Evolutionary conservation across 371 early-diverging fungal species (phyloP).

Genomic region (Mortierella sp.): DNA sequence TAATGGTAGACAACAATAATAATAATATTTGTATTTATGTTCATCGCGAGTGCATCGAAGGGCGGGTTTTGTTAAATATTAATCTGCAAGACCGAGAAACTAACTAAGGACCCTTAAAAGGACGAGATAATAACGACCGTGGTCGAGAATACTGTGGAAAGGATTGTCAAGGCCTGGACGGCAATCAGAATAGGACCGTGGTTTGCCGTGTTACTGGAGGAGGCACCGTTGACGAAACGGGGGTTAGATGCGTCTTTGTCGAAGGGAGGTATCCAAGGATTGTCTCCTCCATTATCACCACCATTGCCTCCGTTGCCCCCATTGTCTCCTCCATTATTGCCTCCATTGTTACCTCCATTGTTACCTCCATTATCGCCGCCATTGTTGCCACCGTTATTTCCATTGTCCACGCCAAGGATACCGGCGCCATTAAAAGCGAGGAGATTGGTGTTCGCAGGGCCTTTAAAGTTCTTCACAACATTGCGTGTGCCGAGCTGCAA

Average conservation of each 20-base stretch:
- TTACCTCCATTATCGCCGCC: neutral
- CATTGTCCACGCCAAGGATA: slow-evolving; percentile 19
- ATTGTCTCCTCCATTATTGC: neutral
- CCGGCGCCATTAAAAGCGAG: slow-evolving; percentile 52
- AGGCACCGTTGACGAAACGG: slow-evolving; percentile 24
- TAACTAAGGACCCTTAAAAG: slow-evolving; percentile 22
- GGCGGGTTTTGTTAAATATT: too few species aligned
- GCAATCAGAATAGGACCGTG: slow-evolving; percentile 29
- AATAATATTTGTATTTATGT: neutral
- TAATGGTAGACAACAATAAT: too few species aligned
- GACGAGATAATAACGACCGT: slow-evolving; percentile 10
- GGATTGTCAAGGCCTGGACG: slow-evolving; percentile 34
- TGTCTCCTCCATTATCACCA: slow-evolving; percentile 4
- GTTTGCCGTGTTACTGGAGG: slow-evolving; percentile 32
- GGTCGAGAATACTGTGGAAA: slow-evolving; percentile 25
- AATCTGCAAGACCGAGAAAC: too few species aligned
- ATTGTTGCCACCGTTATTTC: slow-evolving; percentile 1
- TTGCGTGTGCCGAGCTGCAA: slow-evolving; percentile 47
- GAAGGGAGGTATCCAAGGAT: slow-evolving; percentile 7
- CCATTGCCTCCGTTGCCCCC: slow-evolving; percentile 9
- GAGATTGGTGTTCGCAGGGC: slow-evolving; percentile 47
- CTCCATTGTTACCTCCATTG: neutral
- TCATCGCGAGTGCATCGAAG: neutral
- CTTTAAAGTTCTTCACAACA: slow-evolving; percentile 42
- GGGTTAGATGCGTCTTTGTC: slow-evolving; percentile 7